Evolutionary conservation across 208 protist species (phyloP), one percentile per base, ranked within the genome.

Genomic region (Acanthamoeba triangularis): DNA sequence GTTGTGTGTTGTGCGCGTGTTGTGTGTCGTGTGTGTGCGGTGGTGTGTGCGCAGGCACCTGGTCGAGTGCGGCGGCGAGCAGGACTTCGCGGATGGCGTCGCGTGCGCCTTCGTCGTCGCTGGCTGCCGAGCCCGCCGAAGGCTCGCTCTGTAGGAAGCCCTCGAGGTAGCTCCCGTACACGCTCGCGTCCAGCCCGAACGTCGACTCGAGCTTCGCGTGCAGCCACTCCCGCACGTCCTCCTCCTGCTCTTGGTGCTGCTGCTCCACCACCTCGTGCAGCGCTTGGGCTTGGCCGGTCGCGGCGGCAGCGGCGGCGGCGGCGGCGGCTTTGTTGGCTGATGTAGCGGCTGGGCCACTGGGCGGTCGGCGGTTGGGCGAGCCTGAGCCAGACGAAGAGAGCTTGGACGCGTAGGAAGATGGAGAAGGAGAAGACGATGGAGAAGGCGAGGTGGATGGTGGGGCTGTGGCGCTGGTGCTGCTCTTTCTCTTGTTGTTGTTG

Each of bases 21-120:
- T 3, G 37, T 41, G 37, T 3, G 37, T 41, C 37, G 37, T 41
- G 37, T 3, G 37, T 41, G 37, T 41, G 37, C 37, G n/a, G n/a
- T n/a, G n/a, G n/a, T n/a, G 37, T 41, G 37, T 41, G 37, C 37
- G 69, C n/a, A n/a, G n/a, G n/a, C n/a, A 78, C 69, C 37, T 82
- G 74, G 74, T 82, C 74, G 41, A 33, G 30, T 25, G 65, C 25
- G 41, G 74, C 74, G 41, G 74, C 74, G 35, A 82, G 30, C 18
- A 82, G 74, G 1, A 82, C 74, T 28, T 82, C 74, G 41, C 74
- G 74, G 25, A 82, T 82, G 74, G 74, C 74, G 23, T 72, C 54
- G 20, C 54, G 54, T 16, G 65, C 65, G 65, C 23, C 41, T 28
- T 52, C 74, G 41, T 16, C 25, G 14, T 49, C 35, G 18, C 18